Evolutionary conservation across 2,329 filamentous ascomycete genomes (phyloP), one percentile per base, ranked within the genome.

Genomic region (Dactylonectria estremocensis): DNA sequence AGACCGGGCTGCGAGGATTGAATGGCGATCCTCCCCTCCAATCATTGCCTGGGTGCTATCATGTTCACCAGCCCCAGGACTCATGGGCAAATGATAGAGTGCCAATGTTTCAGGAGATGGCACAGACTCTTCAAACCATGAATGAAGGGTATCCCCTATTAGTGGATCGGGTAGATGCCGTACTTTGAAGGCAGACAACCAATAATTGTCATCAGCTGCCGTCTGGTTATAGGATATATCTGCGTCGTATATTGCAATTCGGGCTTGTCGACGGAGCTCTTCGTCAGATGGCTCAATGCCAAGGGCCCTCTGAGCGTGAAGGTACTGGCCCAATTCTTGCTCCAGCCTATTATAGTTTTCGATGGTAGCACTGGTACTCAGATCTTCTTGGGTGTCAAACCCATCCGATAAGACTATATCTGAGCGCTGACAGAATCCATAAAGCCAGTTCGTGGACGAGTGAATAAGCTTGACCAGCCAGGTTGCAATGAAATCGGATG

Each of bases 381-480:
- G 13, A 5, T 43, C 13, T 3, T 18, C 31, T 8, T 48, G 8
- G 13, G 16, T 20, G 3, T 24, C n/a, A 4, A 46, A n/a, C 31
- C 50, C n/a, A 7, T 6, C 8, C 3, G 24, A 9, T 3, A 50
- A 14, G 8, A 31, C 5, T 7, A 73, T 37, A 2, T 52, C 35
- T 5, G 55, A 53, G 3, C 71, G 67, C 1, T 55, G n/a, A 9
- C 63, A 59, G 43, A 75, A 74, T 3, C 8, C 28, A 3, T 4
- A 6, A 3, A 75, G 62, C 73, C 72, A 74, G 13, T 35, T 55
- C 3, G 40, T 50, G 1, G 69, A 66, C 2, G 66, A 66, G n/a
- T 67, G 53, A 7, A 71, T 70, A 4, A 74, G 53, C 31, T 64
- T 56, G n/a, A 72, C 46, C 1, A 75, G 60, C 73, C 73, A 75